Conservation (phyloP, 2,329 filamentous ascomycete species). For the Berkeleyomyces basicola region DNA sequence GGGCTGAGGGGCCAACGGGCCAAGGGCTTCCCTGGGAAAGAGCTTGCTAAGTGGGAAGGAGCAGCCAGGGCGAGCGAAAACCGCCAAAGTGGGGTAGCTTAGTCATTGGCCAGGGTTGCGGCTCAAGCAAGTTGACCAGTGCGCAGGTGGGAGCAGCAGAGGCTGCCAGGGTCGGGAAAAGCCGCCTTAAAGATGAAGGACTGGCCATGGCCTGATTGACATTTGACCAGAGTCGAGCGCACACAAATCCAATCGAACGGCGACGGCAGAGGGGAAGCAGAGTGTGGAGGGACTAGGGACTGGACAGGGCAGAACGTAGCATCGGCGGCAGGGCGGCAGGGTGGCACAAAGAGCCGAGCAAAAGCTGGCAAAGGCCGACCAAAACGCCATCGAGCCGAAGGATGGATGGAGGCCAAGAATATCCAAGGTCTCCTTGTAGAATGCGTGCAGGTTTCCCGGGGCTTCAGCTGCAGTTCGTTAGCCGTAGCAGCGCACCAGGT, state of each 20-base stretch:
- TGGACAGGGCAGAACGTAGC: neutral
- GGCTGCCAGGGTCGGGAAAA: constrained; percentile 14
- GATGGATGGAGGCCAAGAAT: constrained; percentile 10
- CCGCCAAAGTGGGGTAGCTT: neutral
- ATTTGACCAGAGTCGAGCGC: neutral
- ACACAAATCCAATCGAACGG: constrained; percentile 4
- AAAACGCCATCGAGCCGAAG: constrained; percentile 13
- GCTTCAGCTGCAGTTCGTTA: too few species aligned
- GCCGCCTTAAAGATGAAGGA: constrained; percentile 14
- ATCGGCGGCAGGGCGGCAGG: neutral
- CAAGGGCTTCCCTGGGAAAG: neutral
- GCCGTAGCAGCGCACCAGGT: too few species aligned
- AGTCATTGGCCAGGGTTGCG: neutral
- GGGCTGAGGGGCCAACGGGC: neutral
- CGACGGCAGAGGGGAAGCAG: neutral
- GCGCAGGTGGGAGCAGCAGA: neutral
- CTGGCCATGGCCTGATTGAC: neutral
- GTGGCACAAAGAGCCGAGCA: neutral
- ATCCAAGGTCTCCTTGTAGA: too few species aligned
- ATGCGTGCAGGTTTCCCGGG: too few species aligned
- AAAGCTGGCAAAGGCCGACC: neutral
- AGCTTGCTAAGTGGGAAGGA: neutral
- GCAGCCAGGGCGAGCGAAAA: neutral
- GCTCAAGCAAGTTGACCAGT: neutral
- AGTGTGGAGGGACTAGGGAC: neutral